Conservation (phyloP, 1,284 basidiomycete genomes). For the Flammula alnicola region DNA sequence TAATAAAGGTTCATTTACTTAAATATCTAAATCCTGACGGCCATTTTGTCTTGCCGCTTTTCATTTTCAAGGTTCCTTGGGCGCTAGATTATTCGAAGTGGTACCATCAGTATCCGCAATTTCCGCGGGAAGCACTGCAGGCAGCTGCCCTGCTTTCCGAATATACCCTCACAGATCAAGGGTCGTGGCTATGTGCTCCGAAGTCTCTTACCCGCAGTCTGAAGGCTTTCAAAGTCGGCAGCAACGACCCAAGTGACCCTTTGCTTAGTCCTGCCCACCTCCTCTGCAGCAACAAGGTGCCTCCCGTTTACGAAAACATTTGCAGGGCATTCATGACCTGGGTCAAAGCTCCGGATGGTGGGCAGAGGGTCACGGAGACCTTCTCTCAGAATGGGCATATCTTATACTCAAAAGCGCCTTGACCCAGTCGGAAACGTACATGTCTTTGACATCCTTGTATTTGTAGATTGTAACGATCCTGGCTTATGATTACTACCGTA, state of each 20-base stretch:
- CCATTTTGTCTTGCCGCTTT: background rate
- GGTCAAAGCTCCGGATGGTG: too few relatives aligned
- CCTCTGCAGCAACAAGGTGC: slow-evolving; percentile 31
- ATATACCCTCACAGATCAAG: slow-evolving; percentile 54
- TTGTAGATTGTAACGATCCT: too few relatives aligned
- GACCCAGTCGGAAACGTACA: too few relatives aligned
- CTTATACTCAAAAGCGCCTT: too few relatives aligned
- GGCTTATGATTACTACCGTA: too few relatives aligned
- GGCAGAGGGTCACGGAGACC: too few relatives aligned
- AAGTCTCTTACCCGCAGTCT: slow-evolving; percentile 33
- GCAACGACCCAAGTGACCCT: slow-evolving; percentile 37
- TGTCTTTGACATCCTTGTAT: too few relatives aligned
- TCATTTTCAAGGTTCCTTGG: slow-evolving; percentile 50
- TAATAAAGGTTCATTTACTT: slow-evolving; percentile 25
- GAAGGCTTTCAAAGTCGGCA: slow-evolving; percentile 43
- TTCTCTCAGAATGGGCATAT: too few relatives aligned
- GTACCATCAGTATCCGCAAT: slow-evolving; percentile 58
- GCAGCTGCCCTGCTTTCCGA: slow-evolving; percentile 49
- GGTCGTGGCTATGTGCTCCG: slow-evolving; percentile 48
- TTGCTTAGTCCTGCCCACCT: slow-evolving; percentile 51
- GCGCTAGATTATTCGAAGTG: slow-evolving; percentile 51
- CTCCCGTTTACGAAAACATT: too few relatives aligned
- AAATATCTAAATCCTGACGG: background rate
- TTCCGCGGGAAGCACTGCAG: slow-evolving; percentile 48
- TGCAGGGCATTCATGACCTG: too few relatives aligned